Base-by-base conservation (phyloP, 441 rosid species). In the Sinapis alba region DNA sequence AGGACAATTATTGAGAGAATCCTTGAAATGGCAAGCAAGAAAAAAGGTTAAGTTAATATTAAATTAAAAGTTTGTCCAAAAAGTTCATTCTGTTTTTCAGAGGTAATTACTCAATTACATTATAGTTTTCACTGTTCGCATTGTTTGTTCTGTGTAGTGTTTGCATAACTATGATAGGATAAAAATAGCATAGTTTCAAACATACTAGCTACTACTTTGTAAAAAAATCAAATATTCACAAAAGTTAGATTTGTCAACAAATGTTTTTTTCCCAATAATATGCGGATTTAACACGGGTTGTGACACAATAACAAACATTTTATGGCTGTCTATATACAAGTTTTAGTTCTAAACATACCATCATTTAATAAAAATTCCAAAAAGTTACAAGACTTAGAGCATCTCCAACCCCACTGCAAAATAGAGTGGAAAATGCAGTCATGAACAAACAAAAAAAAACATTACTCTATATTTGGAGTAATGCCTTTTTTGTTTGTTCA, bases 1-100 rank as follows among this genome's bases (percentile, higher is more conserved):
- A 57, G 43, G 62, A 65, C 80, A 77, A 77, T 77, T 23, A 77
- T 77, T 65, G 72, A 71, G 76, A 57, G 80, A 54, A 71, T 71
- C 72, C 76, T 58, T 65, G 63, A 71, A 65, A 77, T 71, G 20
- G 69, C 63, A 71, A 77, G 24, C 26, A 53, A 53, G 12, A 51
- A 19, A 50, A 51, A 53, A 53, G 13, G 6, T 53, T 53, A 53
- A 53, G 56, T 19, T 45, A 16, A 3, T 3, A 18, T 50, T 7
- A 7, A 50, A 18, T 50, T 53, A 53, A 53, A 53, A 53, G 21
- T 9, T 19, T 18, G 56, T 53, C 58, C 13, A 53, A 53, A 53
- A 53, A 19, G 26, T 53, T 8, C 0, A 53, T 19, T 53, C 7
- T 53, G 26, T 19, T 53, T 53, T 50, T 53, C n/a, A 53, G 20